A percentile compares a stretch with the other conserved stretches of the same genome.
phyloP scores from a whole-genome alignment of 805 yeast genomes.

The Barnettozyma californica region DNA sequence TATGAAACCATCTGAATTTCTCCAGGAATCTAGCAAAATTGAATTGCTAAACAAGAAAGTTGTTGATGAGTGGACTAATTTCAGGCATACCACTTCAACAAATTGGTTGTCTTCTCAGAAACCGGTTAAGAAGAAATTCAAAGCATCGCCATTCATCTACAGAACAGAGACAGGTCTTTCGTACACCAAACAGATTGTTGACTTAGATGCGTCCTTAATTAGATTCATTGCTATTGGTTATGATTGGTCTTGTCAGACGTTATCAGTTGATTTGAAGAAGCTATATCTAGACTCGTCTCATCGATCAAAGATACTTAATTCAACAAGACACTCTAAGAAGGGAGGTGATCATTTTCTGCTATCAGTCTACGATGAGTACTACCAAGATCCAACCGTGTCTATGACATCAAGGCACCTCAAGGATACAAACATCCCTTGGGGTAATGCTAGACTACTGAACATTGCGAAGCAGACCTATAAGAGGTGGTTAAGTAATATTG shows the following conservation, averaged over 20 bases:
- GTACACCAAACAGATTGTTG: constrained; percentile 18
- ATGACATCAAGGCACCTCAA: constrained; percentile 18
- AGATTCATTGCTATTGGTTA: constrained; percentile 21
- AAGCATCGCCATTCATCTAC: constrained; percentile 15
- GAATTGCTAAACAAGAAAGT: constrained; percentile 14
- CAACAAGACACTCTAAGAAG: not conserved
- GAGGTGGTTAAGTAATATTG: constrained; percentile 21
- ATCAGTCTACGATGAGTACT: constrained; percentile 25
- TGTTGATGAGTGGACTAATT: constrained; percentile 21
- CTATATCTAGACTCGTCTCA: constrained; percentile 15
- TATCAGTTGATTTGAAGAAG: constrained; percentile 17
- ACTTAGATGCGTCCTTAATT: constrained; percentile 13
- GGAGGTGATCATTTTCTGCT: constrained; percentile 11
- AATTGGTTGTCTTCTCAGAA: not conserved
- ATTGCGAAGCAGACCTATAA: constrained; percentile 13
- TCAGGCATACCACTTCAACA: constrained; percentile 4
- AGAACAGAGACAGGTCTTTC: constrained; percentile 16
- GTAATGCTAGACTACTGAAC: constrained; percentile 7
- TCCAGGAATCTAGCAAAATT: constrained; percentile 3
- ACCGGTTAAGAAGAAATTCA: constrained; percentile 8
- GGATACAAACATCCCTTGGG: constrained; percentile 6
- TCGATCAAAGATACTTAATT: not conserved
- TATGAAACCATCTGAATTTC: constrained; percentile 9
- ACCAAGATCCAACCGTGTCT: constrained; percentile 14
- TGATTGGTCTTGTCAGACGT: constrained; percentile 26